Conservation (phyloP, 129 eudicot species). For the Rutidosis leptorrhynchoides region DNA sequence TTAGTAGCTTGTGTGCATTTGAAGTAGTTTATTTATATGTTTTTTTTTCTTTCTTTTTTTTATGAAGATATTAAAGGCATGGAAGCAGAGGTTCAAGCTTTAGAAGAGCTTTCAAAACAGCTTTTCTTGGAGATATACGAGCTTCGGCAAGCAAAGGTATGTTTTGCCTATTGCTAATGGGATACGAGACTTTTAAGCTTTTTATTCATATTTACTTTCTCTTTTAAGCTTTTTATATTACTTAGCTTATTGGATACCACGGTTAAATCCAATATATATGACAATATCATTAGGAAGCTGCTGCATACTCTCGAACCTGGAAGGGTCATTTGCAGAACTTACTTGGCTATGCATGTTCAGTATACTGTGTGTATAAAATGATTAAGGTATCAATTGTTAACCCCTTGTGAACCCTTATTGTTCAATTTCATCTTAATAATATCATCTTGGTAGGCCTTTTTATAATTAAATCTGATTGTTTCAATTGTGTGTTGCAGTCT, state of each 20-base stretch:
- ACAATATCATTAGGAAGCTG: constrained; percentile 73
- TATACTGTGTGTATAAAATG: constrained; percentile 98
- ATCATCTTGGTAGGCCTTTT: background rate
- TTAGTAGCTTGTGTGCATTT: background rate
- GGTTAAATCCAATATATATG: constrained; percentile 16
- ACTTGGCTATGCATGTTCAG: constrained; percentile 90
- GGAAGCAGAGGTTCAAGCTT: constrained; percentile 91
- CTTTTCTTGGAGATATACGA: constrained; percentile 92
- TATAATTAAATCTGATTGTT: constrained; percentile 28
- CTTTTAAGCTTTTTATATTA: background rate
- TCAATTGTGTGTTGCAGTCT: constrained; percentile 58
- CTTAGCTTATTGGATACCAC: background rate
- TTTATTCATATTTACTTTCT: background rate
- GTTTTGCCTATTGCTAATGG: background rate
- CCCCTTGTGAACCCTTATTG: background rate
- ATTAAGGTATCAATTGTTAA: constrained; percentile 51
- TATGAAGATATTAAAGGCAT: constrained; percentile 72
- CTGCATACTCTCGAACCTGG: constrained; percentile 98
- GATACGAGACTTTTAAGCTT: background rate
- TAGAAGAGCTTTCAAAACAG: constrained; percentile 96
- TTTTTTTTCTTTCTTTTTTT: constrained; percentile 26
- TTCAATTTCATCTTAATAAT: background rate
- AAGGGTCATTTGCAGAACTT: constrained; percentile 96
- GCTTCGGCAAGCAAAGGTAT: constrained; percentile 97
- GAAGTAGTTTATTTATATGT: background rate